Conservation (phyloP, 306 rosid genomes). For the Cucumis melo region DNA sequence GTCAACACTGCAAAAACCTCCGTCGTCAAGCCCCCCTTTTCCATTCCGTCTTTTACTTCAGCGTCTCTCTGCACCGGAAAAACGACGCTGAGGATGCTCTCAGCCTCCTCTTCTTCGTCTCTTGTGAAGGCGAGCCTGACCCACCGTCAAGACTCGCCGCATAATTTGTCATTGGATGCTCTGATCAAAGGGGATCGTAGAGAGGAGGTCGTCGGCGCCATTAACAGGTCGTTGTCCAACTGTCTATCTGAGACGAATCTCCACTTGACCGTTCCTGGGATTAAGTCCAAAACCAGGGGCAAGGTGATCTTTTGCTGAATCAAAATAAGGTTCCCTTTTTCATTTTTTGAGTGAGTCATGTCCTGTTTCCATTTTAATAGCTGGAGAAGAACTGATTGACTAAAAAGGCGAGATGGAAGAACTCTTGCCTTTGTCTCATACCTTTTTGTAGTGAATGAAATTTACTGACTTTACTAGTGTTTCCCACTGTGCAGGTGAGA, state of each 20-base stretch:
- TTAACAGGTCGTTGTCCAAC: conserved; percentile 25
- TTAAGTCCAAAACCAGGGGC: conserved; percentile 75
- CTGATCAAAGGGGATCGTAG: conserved; percentile 32
- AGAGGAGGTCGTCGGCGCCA: conserved; percentile 27
- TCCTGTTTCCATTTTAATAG: background rate
- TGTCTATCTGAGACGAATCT: conserved; percentile 80
- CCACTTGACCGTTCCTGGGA: conserved; percentile 60
- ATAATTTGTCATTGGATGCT: conserved; percentile 25
- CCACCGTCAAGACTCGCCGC: conserved; percentile 14
- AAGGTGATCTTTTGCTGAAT: conserved; percentile 32
- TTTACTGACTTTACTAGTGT: background rate
- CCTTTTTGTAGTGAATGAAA: background rate
- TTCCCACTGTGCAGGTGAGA: conserved; percentile 48
- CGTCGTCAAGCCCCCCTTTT: conserved; percentile 8
- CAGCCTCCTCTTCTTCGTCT: conserved; percentile 20
- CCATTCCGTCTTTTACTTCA: background rate
- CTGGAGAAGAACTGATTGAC: background rate
- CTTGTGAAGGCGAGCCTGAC: conserved; percentile 23
- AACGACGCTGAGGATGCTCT: conserved; percentile 18
- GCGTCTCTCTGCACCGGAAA: background rate
- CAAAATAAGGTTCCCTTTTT: background rate
- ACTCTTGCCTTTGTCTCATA: background rate
- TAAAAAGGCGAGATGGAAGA: background rate
- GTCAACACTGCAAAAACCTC: conserved; percentile 60
- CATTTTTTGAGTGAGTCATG: background rate